phyloP scores from a whole-genome alignment of 2,329 filamentous ascomycete genomes.

The Apiospora saccharicola region DNA sequence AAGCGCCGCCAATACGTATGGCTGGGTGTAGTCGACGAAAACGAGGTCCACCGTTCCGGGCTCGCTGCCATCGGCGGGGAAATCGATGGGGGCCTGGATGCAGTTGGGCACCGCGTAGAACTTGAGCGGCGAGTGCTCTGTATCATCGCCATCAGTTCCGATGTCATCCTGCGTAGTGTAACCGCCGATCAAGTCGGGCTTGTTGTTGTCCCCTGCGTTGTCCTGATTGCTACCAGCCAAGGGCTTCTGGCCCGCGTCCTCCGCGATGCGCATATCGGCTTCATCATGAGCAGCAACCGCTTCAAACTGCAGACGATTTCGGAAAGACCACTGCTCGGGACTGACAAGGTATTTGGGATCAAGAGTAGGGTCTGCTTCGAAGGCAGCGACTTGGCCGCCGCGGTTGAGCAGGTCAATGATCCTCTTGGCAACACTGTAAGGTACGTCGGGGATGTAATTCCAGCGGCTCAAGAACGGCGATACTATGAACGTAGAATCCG shows the following conservation, averaged over 20 bases:
- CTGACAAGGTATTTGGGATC: conserved; percentile 57
- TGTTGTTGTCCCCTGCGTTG: conserved; percentile 30
- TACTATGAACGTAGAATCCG: conserved; percentile 84
- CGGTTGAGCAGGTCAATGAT: conserved; percentile 68
- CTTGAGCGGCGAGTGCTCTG: conserved; percentile 76
- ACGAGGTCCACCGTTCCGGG: conserved; percentile 85
- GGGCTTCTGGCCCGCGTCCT: conserved; percentile 36
- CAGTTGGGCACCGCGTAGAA: conserved; percentile 86
- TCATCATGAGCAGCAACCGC: conserved; percentile 27
- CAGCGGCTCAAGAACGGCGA: conserved; percentile 88
- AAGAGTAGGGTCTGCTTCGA: conserved; percentile 34
- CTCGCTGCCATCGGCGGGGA: conserved; percentile 56
- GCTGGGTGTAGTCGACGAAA: conserved; percentile 90
- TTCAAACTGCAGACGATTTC: neutral
- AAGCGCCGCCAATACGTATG: conserved; percentile 79
- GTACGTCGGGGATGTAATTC: conserved; percentile 79
- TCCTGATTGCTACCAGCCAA: conserved; percentile 25
- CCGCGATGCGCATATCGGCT: conserved; percentile 42
- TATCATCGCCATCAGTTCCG: conserved; percentile 88
- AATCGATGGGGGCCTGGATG: conserved; percentile 73
- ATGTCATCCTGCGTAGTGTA: conserved; percentile 73
- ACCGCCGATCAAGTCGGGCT: conserved; percentile 52
- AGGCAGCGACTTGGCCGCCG: conserved; percentile 57
- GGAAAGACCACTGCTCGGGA: conserved; percentile 51
- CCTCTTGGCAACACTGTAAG: conserved; percentile 75